phyloP scores from a whole-genome alignment of 1,139 yeast species.

The Komagataea norvegica region DNA sequence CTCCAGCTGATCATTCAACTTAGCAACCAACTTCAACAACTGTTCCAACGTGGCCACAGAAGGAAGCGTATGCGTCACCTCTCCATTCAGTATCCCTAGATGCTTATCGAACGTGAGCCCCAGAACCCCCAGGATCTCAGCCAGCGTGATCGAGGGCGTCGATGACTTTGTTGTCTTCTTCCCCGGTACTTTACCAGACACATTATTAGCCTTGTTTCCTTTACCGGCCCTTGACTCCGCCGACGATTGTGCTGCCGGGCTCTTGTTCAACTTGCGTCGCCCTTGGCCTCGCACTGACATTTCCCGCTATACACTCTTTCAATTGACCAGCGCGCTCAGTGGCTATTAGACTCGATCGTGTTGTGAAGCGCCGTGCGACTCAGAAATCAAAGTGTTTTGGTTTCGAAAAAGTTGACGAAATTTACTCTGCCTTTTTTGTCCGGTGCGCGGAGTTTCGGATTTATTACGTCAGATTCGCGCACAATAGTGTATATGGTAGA shows the following conservation, averaged over 20 bases:
- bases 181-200: constrained; percentile 22
- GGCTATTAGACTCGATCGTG: no score
- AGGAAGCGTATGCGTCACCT: constrained; percentile 46
- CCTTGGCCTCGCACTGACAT: constrained; percentile 16
- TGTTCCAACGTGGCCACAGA: constrained; percentile 40
- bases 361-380: no score
- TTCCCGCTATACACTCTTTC: neutral
- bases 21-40: constrained; percentile 43
- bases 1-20: constrained; percentile 45
- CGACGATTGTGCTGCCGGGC: neutral
- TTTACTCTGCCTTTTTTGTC: no score
- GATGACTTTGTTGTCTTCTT: constrained; percentile 26
- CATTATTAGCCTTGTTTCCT: no score
- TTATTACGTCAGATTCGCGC: no score
- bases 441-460: no score
- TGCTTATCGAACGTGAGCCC: constrained; percentile 54
- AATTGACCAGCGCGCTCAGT: no score
- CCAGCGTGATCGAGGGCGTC: constrained; percentile 37
- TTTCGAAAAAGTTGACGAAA: no score
- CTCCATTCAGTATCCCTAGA: constrained; percentile 59
- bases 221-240: neutral
- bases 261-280: constrained; percentile 18
- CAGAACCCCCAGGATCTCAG: constrained; percentile 49
- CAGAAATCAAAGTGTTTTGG: no score
- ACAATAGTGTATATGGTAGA: neutral